These are phyloP conservation scores for Castanopsis chinensis DNA, from an alignment of 306 rosid species.

Conservation along the genomic window DNA sequence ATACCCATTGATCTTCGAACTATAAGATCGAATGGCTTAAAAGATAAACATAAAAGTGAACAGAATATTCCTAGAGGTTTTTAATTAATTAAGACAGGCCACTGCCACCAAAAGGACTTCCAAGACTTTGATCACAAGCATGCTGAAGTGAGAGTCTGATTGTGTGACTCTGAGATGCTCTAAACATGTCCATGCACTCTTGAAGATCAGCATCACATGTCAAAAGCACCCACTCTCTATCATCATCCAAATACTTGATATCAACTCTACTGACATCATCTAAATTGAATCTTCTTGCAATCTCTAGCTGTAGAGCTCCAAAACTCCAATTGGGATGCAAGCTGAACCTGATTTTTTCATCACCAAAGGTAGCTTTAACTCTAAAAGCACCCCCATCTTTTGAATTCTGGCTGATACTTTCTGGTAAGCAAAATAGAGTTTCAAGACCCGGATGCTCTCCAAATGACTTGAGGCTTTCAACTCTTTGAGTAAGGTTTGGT, in stretches of 20 bases:
- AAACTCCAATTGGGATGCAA: constrained; percentile 41
- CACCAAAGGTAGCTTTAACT: constrained; percentile 57
- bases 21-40: constrained; percentile 17
- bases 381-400: constrained; percentile 28
- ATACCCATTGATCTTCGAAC: constrained; percentile 9
- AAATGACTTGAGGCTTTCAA: constrained; percentile 19
- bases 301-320: constrained; percentile 50
- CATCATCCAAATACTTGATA: constrained; percentile 53
- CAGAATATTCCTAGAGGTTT: background rate
- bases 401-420: background rate
- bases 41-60: constrained; percentile 12
- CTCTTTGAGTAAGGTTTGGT: constrained; percentile 26
- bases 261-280: constrained; percentile 34
- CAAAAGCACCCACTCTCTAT: constrained; percentile 48
- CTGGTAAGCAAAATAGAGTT: constrained; percentile 24
- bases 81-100: constrained; percentile 18
- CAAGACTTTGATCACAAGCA: constrained; percentile 34
- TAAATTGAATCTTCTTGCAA: constrained; percentile 48
- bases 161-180: constrained; percentile 47
- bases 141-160: constrained; percentile 51
- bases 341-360: constrained; percentile 52
- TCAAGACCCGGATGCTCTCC: constrained; percentile 14
- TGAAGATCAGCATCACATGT: constrained; percentile 59
- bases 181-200: constrained; percentile 49
- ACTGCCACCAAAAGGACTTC: constrained; percentile 33